phyloP scores from a whole-genome alignment of 371 early-diverging fungal genomes.

The Mucor lusitanicus region DNA sequence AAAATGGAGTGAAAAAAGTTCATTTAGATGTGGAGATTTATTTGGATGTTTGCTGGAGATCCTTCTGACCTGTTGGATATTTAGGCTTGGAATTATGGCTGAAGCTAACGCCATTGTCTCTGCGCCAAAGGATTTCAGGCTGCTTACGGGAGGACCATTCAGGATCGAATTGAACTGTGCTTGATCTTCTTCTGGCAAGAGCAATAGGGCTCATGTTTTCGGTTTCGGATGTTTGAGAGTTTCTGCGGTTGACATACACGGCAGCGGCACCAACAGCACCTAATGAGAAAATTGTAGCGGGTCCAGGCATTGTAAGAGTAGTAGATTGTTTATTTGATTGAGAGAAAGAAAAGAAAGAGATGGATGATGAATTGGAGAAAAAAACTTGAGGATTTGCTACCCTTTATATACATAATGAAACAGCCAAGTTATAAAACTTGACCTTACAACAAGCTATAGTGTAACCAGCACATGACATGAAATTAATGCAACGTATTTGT shows the following conservation, averaged over 20 bases:
- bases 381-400: background rate
- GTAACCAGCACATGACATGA: background rate
- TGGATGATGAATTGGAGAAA: background rate
- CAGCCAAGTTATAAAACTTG: background rate
- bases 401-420: background rate
- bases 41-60: conserved; percentile 13
- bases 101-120: conserved; percentile 48
- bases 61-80: conserved; percentile 27
- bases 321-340: background rate
- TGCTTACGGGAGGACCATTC: conserved; percentile 35
- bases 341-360: background rate
- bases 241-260: conserved; percentile 28
- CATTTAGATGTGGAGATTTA: background rate
- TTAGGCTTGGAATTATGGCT: conserved; percentile 41
- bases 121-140: conserved; percentile 45
- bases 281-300: conserved; percentile 43
- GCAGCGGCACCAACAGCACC: conserved; percentile 50
- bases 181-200: conserved; percentile 40
- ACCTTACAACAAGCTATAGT: background rate
- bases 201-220: conserved; percentile 23
- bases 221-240: conserved; percentile 10
- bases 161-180: conserved; percentile 27
- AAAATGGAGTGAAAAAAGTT: background rate
- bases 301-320: conserved; percentile 35
- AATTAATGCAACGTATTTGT: conserved; percentile 1